Evolutionary conservation across 1,284 basidiomycete genomes (phyloP).

Genomic region (Ustilago shanxiensis): DNA sequence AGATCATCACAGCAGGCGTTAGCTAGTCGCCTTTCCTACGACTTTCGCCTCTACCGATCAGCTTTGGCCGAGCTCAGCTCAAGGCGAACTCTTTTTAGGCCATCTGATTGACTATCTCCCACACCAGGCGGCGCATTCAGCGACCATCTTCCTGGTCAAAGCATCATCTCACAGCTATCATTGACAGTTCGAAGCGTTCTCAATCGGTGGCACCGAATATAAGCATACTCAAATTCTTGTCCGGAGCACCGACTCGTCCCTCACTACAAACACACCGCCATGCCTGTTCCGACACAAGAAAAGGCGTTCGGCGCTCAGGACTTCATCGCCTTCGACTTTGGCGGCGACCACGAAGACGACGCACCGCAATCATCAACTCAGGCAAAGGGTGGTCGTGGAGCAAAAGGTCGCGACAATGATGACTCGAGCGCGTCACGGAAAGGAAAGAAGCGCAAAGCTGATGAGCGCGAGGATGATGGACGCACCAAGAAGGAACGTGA

Average conservation of each 20-base stretch:
- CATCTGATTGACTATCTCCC: background rate
- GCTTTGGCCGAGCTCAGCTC: background rate
- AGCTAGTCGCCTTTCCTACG: background rate
- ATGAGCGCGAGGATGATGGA: conserved; percentile 65
- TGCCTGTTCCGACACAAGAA: conserved; percentile 35
- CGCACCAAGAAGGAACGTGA: conserved; percentile 76
- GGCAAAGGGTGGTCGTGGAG: conserved; percentile 9
- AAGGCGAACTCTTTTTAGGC: background rate
- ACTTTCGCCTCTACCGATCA: background rate
- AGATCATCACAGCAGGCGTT: background rate
- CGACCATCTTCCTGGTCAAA: background rate
- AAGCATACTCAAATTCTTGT: too few species aligned
- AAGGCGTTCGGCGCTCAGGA: conserved; percentile 51
- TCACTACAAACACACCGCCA: background rate
- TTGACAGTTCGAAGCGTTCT: too few species aligned
- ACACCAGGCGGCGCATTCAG: background rate
- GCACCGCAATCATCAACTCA: conserved; percentile 18
- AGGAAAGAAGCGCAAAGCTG: conserved; percentile 59
- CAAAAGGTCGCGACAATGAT: conserved; percentile 18
- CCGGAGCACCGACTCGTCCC: background rate
- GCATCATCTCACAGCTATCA: too few species aligned
- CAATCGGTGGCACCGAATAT: too few species aligned
- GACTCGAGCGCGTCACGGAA: conserved; percentile 11
- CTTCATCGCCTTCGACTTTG: conserved; percentile 64
- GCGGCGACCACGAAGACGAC: conserved; percentile 30